A percentile compares a stretch with the other conserved stretches of the same genome.
Evolutionary conservation across 257 asterid species (phyloP).

Genomic region (Solanum ahanhuiri): DNA sequence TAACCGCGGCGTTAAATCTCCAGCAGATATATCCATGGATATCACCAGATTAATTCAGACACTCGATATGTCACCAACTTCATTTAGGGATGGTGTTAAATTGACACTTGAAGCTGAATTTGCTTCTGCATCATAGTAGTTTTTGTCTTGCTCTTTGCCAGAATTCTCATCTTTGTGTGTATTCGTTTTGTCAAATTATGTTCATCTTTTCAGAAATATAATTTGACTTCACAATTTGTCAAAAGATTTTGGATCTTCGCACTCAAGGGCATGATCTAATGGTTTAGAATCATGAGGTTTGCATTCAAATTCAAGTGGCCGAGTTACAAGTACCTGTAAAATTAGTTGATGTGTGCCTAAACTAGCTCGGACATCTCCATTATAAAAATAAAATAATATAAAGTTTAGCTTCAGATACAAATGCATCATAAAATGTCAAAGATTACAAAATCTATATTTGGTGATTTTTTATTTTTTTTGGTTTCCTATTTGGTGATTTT

Average conservation of each 20-base stretch:
- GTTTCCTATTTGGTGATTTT: background rate
- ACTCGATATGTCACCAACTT: conserved; percentile 44
- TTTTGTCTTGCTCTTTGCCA: background rate
- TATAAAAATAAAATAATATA: background rate
- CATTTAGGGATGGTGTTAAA: conserved; percentile 57
- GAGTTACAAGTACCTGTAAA: background rate
- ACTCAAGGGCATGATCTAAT: background rate
- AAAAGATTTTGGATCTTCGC: background rate
- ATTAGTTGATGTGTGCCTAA: background rate
- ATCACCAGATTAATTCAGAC: conserved; percentile 52
- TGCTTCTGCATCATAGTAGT: background rate
- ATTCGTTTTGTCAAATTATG: background rate
- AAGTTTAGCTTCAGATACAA: background rate
- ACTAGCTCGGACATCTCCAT: background rate
- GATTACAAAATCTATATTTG: background rate
- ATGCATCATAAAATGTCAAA: background rate
- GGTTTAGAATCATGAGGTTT: background rate
- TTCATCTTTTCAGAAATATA: background rate
- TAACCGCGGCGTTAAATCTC: conserved; percentile 90
- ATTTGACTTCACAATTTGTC: background rate
- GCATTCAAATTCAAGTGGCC: background rate
- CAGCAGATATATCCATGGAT: conserved; percentile 88
- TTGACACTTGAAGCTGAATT: conserved; percentile 47
- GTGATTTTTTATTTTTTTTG: background rate
- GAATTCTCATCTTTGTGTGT: background rate